phyloP scores from a whole-genome alignment of 2,329 filamentous ascomycete genomes.

The Claviceps sp. region DNA sequence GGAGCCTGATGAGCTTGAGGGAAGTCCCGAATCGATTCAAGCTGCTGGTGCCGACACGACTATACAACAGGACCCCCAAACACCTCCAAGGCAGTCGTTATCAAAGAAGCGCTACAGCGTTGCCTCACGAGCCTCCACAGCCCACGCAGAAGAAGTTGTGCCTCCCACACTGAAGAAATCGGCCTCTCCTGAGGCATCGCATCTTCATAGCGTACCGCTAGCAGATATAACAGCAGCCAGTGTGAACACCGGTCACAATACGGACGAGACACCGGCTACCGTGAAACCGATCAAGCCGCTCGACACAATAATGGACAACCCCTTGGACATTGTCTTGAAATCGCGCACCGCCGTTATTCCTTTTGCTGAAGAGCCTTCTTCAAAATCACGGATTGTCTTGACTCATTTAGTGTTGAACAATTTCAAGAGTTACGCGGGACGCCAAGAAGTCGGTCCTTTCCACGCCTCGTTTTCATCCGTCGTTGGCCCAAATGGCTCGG shows the following conservation, averaged over 20 bases:
- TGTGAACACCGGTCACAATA: slow-evolving; percentile 33
- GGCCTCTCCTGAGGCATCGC: slow-evolving; percentile 40
- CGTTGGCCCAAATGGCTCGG: slow-evolving; percentile 93
- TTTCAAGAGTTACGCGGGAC: slow-evolving; percentile 97
- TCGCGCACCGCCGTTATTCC: slow-evolving; percentile 58
- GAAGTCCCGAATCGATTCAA: slow-evolving; percentile 17
- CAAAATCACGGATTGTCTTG: slow-evolving; percentile 82
- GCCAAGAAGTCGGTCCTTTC: slow-evolving; percentile 91
- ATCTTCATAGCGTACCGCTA: slow-evolving; percentile 43
- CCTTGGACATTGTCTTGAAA: slow-evolving; percentile 88
- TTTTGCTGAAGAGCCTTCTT: slow-evolving; percentile 59
- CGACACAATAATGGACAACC: slow-evolving; percentile 68
- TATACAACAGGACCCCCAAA: slow-evolving; percentile 19
- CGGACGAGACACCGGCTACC: slow-evolving; percentile 23
- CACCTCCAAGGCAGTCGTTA: slow-evolving; percentile 28
- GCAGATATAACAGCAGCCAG: slow-evolving; percentile 59
- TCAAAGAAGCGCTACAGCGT: slow-evolving; percentile 57
- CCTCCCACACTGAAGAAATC: slow-evolving; percentile 38
- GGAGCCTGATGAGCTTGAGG: slow-evolving; percentile 12
- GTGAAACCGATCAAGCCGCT: slow-evolving; percentile 63
- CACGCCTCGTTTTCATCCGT: slow-evolving; percentile 96
- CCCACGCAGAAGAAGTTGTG: slow-evolving; percentile 24
- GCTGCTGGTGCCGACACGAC: slow-evolving; percentile 20
- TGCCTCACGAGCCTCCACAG: slow-evolving; percentile 27
- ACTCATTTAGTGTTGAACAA: slow-evolving; percentile 86